phyloP scores from a whole-genome alignment of 306 rosid species.

The Fragaria ananassa region DNA sequence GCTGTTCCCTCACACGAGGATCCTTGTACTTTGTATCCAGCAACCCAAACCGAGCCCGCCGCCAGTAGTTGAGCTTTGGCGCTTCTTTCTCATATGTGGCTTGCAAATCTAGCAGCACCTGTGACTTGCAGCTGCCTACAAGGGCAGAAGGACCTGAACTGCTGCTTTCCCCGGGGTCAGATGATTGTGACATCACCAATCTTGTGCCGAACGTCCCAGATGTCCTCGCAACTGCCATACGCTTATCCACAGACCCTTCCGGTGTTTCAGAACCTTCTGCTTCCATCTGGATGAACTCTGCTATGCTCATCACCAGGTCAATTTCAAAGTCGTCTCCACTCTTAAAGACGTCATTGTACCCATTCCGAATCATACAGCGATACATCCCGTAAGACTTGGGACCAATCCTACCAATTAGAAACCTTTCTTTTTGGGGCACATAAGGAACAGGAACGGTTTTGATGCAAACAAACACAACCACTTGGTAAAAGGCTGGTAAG shows the following conservation, averaged over 20 bases:
- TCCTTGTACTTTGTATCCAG: slow-evolving; percentile 57
- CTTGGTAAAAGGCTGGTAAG: slow-evolving; percentile 91
- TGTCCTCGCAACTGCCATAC: slow-evolving; percentile 81
- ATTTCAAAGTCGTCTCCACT: slow-evolving; percentile 75
- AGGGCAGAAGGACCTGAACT: slow-evolving; percentile 33
- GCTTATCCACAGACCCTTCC: slow-evolving; percentile 61
- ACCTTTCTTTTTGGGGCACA: slow-evolving; percentile 77
- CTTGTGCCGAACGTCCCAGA: slow-evolving; percentile 82
- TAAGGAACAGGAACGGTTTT: slow-evolving; percentile 77
- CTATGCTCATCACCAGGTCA: slow-evolving; percentile 84
- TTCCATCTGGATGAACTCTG: slow-evolving; percentile 89
- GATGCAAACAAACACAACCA: slow-evolving; percentile 77
- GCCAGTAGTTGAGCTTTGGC: slow-evolving; percentile 45
- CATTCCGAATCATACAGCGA: slow-evolving; percentile 85
- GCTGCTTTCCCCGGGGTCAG: slow-evolving; percentile 41
- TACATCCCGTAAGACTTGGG: slow-evolving; percentile 78
- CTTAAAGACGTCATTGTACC: slow-evolving; percentile 64
- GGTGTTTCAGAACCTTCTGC: slow-evolving; percentile 63
- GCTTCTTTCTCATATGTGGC: slow-evolving; percentile 76
- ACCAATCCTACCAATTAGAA: slow-evolving; percentile 81
- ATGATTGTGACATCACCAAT: slow-evolving; percentile 53
- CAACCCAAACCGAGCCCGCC: slow-evolving; percentile 50
- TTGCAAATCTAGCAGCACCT: slow-evolving; percentile 59
- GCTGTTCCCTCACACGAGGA: slow-evolving; percentile 66
- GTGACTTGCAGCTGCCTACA: slow-evolving; percentile 59